Evolutionary conservation across 495 filamentous ascomycete genomes (phyloP).

Genomic region (Xylaria cubensis): DNA sequence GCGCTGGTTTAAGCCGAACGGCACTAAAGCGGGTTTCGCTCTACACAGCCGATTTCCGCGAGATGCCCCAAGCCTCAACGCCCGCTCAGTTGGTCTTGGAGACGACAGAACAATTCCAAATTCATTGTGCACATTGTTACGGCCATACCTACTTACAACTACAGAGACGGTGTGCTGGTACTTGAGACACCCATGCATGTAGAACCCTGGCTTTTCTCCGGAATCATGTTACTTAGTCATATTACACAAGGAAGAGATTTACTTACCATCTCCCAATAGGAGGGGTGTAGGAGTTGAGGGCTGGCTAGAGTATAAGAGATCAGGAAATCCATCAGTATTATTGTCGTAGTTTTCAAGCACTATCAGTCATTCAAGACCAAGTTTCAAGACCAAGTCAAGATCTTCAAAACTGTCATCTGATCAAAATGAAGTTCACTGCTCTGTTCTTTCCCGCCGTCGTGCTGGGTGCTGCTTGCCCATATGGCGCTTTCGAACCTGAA

Average conservation of each 20-base stretch:
- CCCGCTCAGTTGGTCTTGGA: not conserved
- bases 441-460: conserved; percentile 20
- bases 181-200: not conserved
- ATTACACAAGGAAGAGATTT: not conserved
- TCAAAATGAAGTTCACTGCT: conserved; percentile 25
- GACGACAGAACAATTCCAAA: conserved; percentile 13
- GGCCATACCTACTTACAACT: not conserved
- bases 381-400: conserved; percentile 3
- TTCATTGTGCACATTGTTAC: not conserved
- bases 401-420: not conserved
- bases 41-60: conserved; percentile 16
- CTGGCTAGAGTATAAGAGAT: conserved; percentile 19
- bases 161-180: not conserved
- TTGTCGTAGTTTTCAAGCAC: not conserved
- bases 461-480: conserved; percentile 15
- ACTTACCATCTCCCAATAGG: not conserved
- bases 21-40: conserved; percentile 14
- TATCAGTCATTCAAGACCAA: not conserved
- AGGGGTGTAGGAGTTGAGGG: not conserved
- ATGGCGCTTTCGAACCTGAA: conserved; percentile 13
- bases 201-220: not conserved
- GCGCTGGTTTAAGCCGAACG: not conserved
- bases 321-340: conserved; percentile 3
- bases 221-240: not conserved
- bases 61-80: conserved; percentile 15